These are phyloP conservation scores for Pascua sp. DNA, from an alignment of 1,284 basidiomycete species.

Conservation along the genomic window DNA sequence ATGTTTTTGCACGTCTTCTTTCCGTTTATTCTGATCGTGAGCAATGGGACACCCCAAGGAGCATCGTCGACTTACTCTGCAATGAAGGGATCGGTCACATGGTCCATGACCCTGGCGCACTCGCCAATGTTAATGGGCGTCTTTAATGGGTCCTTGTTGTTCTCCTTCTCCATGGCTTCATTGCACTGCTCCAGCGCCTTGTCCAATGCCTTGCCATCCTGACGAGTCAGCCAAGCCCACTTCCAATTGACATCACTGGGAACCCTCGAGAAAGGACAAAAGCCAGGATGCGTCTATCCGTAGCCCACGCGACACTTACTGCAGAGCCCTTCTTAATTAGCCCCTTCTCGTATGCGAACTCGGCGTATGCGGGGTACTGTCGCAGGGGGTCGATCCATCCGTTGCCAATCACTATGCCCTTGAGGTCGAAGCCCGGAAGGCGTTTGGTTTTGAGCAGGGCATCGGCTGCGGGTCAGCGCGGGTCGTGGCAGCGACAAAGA, in stretches of 20 bases:
- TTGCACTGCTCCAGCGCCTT: constrained; percentile 65
- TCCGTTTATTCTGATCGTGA: constrained; percentile 61
- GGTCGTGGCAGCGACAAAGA: no score
- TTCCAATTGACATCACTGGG: background rate
- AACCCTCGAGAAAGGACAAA: background rate
- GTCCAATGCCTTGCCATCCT: constrained; percentile 66
- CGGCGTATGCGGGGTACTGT: constrained; percentile 88
- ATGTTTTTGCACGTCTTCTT: constrained; percentile 82
- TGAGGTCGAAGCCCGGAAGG: constrained; percentile 56
- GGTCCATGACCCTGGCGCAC: constrained; percentile 66
- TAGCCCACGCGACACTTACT: constrained; percentile 49
- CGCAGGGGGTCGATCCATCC: constrained; percentile 89
- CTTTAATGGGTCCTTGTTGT: constrained; percentile 38
- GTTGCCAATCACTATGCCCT: constrained; percentile 89
- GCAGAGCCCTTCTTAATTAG: constrained; percentile 70
- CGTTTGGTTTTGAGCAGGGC: constrained; percentile 66
- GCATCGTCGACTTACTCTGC: constrained; percentile 57
- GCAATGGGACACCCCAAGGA: background rate
- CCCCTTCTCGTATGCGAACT: constrained; percentile 77
- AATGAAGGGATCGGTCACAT: constrained; percentile 61
- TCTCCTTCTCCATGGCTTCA: constrained; percentile 53
- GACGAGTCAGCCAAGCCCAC: constrained; percentile 1
- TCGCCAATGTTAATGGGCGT: constrained; percentile 60
- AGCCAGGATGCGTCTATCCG: no score
- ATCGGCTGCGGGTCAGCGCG: constrained; percentile 59